Evolutionary conservation across 257 asterid genomes (phyloP).

Genomic region (Gentiana straminea): DNA sequence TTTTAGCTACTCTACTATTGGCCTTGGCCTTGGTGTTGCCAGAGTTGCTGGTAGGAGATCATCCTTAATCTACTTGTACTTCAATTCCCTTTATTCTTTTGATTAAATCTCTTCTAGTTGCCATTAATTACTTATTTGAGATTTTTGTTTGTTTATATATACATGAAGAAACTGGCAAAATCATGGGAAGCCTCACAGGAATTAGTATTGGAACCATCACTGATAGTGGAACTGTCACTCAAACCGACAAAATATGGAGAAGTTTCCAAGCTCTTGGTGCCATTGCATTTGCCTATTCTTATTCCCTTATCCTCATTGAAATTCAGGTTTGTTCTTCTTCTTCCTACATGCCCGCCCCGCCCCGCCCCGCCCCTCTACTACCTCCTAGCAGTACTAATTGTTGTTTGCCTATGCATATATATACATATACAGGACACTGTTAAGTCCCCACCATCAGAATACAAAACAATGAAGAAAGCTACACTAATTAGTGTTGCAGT

Average conservation of each 20-base stretch:
- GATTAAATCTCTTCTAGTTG: too few species aligned
- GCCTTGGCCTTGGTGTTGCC: slow-evolving; percentile 44
- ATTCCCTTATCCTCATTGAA: slow-evolving; percentile 69
- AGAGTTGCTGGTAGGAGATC: slow-evolving; percentile 33
- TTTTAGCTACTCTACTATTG: slow-evolving; percentile 42
- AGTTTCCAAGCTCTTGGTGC: slow-evolving; percentile 78
- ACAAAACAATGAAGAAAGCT: slow-evolving; percentile 77
- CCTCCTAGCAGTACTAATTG: not conserved
- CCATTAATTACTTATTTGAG: not conserved
- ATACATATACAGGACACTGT: slow-evolving; percentile 45
- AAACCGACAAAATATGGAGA: slow-evolving; percentile 61
- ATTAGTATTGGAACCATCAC: slow-evolving; percentile 56
- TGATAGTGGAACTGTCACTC: slow-evolving; percentile 36
- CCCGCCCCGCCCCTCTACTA: too few species aligned
- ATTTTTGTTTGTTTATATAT: not conserved
- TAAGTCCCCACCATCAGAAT: slow-evolving; percentile 69
- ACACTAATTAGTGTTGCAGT: slow-evolving; percentile 52
- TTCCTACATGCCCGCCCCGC: not conserved
- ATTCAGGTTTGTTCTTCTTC: slow-evolving; percentile 35
- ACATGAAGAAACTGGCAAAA: slow-evolving; percentile 39
- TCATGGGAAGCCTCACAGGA: slow-evolving; percentile 68
- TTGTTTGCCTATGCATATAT: not conserved
- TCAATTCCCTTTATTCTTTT: not conserved
- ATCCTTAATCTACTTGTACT: not conserved
- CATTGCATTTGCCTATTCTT: slow-evolving; percentile 82